Percentiles rank a stretch among this genome's conserved stretches.
phyloP scores from a whole-genome alignment of 2,329 filamentous ascomycete genomes.

The Fusarium brachygibbosum region DNA sequence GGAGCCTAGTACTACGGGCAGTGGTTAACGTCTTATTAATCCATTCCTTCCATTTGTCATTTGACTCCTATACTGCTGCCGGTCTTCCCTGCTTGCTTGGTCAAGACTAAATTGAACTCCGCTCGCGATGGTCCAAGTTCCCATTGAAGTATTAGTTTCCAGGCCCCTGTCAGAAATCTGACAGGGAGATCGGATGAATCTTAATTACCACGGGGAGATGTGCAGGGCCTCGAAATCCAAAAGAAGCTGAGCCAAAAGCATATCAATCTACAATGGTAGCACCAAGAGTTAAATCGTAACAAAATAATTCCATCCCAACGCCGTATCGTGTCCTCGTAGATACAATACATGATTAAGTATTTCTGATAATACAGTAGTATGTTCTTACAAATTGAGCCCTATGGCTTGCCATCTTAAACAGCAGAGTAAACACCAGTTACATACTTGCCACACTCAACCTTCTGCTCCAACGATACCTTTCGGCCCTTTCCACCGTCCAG shows the following conservation, averaged over 20 bases:
- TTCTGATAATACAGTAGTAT: constrained; percentile 35
- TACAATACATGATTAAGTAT: constrained; percentile 39
- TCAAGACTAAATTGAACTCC: not conserved
- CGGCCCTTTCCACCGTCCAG: constrained; percentile 72
- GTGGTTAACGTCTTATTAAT: not conserved
- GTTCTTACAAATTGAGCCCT: constrained; percentile 15
- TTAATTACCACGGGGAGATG: not conserved
- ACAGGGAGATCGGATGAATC: constrained; percentile 17
- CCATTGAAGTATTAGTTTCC: constrained; percentile 4
- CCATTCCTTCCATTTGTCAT: constrained; percentile 1
- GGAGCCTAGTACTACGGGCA: not conserved
- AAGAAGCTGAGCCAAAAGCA: not conserved
- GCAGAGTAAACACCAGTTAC: constrained; percentile 87
- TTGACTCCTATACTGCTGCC: not conserved
- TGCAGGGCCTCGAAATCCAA: too few species aligned
- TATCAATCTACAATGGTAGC: not conserved
- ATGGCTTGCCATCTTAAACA: constrained; percentile 53
- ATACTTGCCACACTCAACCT: constrained; percentile 85
- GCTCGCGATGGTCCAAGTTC: constrained; percentile 15
- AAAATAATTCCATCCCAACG: constrained; percentile 29
- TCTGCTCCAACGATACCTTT: constrained; percentile 84
- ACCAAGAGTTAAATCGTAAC: constrained; percentile 28
- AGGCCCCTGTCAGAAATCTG: constrained; percentile 22
- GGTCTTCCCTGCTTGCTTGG: constrained; percentile 25
- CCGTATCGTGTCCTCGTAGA: constrained; percentile 23